Base-by-base conservation (phyloP, 805 yeast genomes). In the Yarrowia sp. region DNA sequence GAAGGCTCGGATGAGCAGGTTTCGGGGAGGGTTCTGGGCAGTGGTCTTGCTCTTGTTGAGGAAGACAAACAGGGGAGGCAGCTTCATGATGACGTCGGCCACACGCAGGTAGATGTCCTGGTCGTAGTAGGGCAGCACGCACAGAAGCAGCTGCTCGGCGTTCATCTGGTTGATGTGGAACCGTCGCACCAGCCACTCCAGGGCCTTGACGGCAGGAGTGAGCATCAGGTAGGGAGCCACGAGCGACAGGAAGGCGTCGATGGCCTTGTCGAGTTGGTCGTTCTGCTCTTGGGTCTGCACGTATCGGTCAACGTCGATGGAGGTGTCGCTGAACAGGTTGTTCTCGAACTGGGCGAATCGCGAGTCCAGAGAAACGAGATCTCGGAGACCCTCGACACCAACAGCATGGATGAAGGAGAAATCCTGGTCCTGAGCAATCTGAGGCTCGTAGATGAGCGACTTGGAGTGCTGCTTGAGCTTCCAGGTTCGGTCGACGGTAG, bases 171-270 rank as follows among this genome's bases (percentile, higher is more conserved):
- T 92, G 66, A 90, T 84, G 69, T 90, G 75, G 85, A 94, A 77
- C 68, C 98, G 82, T 76, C 99, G 86, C 18, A 94, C 86, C 22
- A 92, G 83, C 99, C 99, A 94, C 77, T 94, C 99, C 12, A 90
- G 78, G 5, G 97, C 93, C 68, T 86, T 85, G 55, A 90, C 69
- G 2, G 97, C 81, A 22, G 96, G 89, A 21, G 84, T 80, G 60
- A 91, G 75, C 65, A 84, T 81, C 81, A 93, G 84, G 72, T 85
- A 85, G 1, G 96, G 90, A 3, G 96, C 85, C 9, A 85, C 78
- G 66, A 93, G 77, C 63, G 86, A 80, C 64, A 94, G 75, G 70
- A 89, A 93, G 12, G 85, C 85, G 64, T 83, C 82, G 58, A 93
- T 82, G 29, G 94, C 92, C 63, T 79, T 80, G 69, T 91, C 85